Evolutionary conservation across 1,139 yeast genomes (phyloP).

Genomic region (Blastobotrys aristatus): DNA sequence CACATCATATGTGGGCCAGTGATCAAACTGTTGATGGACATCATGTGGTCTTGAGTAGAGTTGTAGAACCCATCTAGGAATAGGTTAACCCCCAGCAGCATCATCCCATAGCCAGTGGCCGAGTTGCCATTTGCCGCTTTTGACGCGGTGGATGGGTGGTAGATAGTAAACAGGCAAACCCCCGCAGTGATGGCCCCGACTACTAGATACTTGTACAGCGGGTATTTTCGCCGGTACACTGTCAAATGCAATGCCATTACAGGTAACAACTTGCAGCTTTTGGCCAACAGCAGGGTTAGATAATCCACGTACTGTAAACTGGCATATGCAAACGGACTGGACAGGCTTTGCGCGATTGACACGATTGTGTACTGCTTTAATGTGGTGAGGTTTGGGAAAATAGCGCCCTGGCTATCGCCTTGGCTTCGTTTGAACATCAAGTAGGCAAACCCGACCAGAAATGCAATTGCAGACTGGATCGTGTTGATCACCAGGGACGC

Average conservation of each 20-base stretch:
- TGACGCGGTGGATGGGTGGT: constrained; percentile 31
- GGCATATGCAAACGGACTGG: constrained; percentile 75
- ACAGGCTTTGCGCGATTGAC: constrained; percentile 71
- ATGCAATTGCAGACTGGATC: constrained; percentile 69
- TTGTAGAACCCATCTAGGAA: constrained; percentile 87
- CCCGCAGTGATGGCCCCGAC: constrained; percentile 76
- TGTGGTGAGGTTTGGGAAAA: constrained; percentile 32
- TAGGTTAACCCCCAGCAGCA: constrained; percentile 56
- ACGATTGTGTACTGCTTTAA: constrained; percentile 51
- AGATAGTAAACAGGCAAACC: constrained; percentile 69
- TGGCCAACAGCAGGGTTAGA: constrained; percentile 77
- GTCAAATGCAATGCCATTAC: constrained; percentile 78
- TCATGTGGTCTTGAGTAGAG: constrained; percentile 85
- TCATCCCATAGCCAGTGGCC: constrained; percentile 48
- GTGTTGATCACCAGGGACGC: constrained; percentile 74
- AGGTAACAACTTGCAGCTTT: constrained; percentile 90
- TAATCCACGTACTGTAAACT: constrained; percentile 82
- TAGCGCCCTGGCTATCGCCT: constrained; percentile 24
- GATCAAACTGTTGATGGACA: constrained; percentile 43
- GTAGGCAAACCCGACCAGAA: constrained; percentile 60
- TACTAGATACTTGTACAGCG: constrained; percentile 69
- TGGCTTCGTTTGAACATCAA: constrained; percentile 38
- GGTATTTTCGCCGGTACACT: constrained; percentile 69
- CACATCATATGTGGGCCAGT: constrained; percentile 89
- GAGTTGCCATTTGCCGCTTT: constrained; percentile 17